phyloP scores from a whole-genome alignment of 306 rosid species.

The Rosa lucieae region DNA sequence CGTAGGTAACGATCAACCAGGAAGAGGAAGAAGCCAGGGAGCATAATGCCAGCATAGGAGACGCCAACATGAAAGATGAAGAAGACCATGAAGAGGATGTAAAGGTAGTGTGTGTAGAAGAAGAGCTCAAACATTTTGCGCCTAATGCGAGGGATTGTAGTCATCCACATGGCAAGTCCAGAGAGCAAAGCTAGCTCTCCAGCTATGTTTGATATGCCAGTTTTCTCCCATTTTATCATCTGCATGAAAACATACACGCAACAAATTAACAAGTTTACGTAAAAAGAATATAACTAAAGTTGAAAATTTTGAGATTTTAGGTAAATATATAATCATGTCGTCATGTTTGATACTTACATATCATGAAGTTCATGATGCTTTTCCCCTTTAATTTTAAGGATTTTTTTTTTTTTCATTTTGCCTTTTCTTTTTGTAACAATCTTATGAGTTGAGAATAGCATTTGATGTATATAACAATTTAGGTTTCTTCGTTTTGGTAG shows the following conservation, averaged over 20 bases:
- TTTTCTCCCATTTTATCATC: constrained; percentile 60
- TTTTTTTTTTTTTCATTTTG: not conserved
- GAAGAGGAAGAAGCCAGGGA: constrained; percentile 84
- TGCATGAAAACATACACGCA: constrained; percentile 25
- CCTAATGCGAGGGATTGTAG: constrained; percentile 58
- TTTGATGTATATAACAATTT: not conserved
- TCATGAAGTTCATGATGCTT: too few species aligned
- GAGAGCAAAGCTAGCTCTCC: constrained; percentile 64
- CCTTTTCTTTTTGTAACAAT: too few species aligned
- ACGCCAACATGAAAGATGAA: constrained; percentile 71
- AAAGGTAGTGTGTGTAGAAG: constrained; percentile 71
- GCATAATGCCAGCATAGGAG: constrained; percentile 42
- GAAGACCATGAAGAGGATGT: constrained; percentile 63
- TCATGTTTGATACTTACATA: not conserved
- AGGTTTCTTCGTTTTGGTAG: not conserved
- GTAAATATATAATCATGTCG: too few species aligned
- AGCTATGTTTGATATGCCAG: constrained; percentile 51
- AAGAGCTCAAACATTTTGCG: constrained; percentile 67
- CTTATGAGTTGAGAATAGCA: not conserved
- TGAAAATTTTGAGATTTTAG: too few species aligned
- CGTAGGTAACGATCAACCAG: constrained; percentile 69
- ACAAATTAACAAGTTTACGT: not conserved
- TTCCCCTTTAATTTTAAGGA: too few species aligned
- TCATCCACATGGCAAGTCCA: constrained; percentile 62
- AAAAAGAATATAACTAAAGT: not conserved